phyloP scores from a whole-genome alignment of 345 rosid species.

The Eucalyptus melliodora region DNA sequence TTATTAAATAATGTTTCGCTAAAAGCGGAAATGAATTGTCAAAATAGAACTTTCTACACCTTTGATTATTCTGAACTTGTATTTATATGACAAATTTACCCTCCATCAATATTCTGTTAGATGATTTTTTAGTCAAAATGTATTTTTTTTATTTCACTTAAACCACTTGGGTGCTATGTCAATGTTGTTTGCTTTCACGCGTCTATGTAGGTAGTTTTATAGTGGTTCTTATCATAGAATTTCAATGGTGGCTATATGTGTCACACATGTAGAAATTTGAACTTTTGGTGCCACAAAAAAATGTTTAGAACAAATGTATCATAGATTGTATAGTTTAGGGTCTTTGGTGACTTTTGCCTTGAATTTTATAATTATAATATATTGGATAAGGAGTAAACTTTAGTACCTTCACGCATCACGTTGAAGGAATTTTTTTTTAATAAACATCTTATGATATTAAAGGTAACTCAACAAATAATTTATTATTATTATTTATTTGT shows the following conservation, averaged over 20 bases:
- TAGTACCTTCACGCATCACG: not conserved
- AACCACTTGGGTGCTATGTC: fast-evolving
- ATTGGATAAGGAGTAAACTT: not conserved
- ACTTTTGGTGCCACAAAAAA: not conserved
- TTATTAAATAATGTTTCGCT: not conserved
- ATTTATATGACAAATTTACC: not conserved
- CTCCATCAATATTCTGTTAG: fast-evolving
- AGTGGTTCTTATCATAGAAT: not conserved
- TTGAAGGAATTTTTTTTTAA: not conserved
- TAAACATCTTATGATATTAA: too few species aligned
- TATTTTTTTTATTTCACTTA: too few species aligned
- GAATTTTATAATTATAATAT: too few species aligned
- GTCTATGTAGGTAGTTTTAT: too few species aligned
- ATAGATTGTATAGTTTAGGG: not conserved
- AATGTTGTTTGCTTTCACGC: not conserved
- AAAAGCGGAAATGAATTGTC: not conserved
- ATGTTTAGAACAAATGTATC: too few species aligned
- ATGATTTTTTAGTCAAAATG: not conserved
- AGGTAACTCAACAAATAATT: too few species aligned
- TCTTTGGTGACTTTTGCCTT: not conserved
- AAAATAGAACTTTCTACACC: not conserved
- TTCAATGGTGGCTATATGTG: not conserved
- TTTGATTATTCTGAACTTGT: not conserved
- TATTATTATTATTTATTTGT: too few species aligned
- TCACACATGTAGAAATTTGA: not conserved